These are phyloP conservation scores for Astragalus glycyphyllos DNA, from an alignment of 306 rosid genomes.

Conservation along the genomic window DNA sequence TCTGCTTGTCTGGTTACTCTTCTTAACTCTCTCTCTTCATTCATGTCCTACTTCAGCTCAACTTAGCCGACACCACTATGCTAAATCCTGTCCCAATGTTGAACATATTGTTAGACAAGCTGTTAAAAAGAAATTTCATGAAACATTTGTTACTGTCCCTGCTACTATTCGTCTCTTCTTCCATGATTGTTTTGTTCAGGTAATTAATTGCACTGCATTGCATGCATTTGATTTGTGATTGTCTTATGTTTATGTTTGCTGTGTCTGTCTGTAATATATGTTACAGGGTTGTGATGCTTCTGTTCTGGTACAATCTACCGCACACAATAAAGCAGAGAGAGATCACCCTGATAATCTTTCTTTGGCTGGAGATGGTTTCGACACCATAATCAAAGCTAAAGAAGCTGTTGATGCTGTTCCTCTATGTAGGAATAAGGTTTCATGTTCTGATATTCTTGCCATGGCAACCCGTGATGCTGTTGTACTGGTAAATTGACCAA, in stretches of 20 bases:
- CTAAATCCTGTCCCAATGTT: conserved; percentile 75
- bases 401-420: conserved; percentile 75
- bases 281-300: conserved; percentile 86
- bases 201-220: conserved; percentile 20
- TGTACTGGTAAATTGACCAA: conserved; percentile 42
- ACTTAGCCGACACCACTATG: conserved; percentile 66
- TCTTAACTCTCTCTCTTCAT: conserved; percentile 46
- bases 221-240: conserved; percentile 4
- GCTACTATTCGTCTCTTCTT: conserved; percentile 91
- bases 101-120: conserved; percentile 67
- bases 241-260: not conserved
- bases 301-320: conserved; percentile 51
- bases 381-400: conserved; percentile 79
- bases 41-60: conserved; percentile 60
- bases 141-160: conserved; percentile 85
- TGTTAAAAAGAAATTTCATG: conserved; percentile 68
- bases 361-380: conserved; percentile 88
- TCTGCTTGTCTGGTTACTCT: conserved; percentile 47
- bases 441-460: conserved; percentile 88
- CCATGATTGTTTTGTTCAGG: conserved; percentile 91
- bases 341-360: conserved; percentile 84
- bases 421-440: conserved; percentile 71
- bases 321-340: conserved; percentile 72
- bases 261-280: not conserved
- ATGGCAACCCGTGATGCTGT: conserved; percentile 80